Percentiles rank a stretch among this genome's conserved stretches.
Evolutionary conservation across 768 basidiomycete genomes (phyloP).

Genomic region (Pleurotus cornucopiae): DNA sequence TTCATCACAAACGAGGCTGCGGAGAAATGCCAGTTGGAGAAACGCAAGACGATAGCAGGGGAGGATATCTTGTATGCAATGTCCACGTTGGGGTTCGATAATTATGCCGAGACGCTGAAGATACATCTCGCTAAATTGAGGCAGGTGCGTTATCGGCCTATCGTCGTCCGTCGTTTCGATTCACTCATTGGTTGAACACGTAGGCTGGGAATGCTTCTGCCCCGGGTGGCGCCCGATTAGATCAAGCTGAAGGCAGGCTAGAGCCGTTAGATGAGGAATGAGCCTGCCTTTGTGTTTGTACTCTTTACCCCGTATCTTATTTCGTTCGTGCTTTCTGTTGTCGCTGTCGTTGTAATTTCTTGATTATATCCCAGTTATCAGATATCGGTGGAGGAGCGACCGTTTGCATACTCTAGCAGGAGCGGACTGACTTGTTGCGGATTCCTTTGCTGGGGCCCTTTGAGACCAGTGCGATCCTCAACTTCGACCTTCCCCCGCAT

Average conservation of each 20-base stretch:
- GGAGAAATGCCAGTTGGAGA: constrained; percentile 91
- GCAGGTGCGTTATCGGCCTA: constrained; percentile 30
- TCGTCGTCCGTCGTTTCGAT: background rate
- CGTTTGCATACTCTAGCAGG: too few relatives aligned
- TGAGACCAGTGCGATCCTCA: too few relatives aligned
- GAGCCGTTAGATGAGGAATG: constrained; percentile 4
- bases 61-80: constrained; percentile 98
- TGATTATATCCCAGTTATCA: too few relatives aligned
- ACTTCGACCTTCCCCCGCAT: too few relatives aligned
- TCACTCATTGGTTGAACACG: background rate
- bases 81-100: constrained; percentile 88
- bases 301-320: background rate
- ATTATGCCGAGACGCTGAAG: constrained; percentile 89
- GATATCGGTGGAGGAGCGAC: too few relatives aligned
- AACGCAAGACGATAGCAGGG: constrained; percentile 96
- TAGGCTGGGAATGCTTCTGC: constrained; percentile 3
- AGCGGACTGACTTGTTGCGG: too few relatives aligned
- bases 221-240: background rate
- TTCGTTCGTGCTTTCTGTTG: background rate
- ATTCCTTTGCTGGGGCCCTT: too few relatives aligned
- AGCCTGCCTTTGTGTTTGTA: background rate
- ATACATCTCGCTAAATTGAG: constrained; percentile 90
- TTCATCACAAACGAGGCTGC: constrained; percentile 98
- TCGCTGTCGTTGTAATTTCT: background rate
- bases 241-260: background rate